phyloP scores from a whole-genome alignment of 2,329 filamentous ascomycete genomes.

The Myriangium duriaei region DNA sequence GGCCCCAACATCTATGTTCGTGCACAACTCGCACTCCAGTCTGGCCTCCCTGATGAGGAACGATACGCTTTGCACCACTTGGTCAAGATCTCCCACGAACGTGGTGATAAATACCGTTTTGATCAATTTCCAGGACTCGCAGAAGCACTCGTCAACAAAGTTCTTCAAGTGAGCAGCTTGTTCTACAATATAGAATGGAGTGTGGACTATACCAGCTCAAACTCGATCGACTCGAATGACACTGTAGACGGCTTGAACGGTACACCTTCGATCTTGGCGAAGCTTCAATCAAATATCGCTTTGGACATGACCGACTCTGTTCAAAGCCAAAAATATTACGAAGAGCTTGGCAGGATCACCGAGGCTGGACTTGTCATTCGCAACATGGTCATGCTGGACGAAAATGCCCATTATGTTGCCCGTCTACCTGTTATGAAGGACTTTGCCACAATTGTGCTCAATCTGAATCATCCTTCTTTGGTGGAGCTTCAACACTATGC shows the following conservation, averaged over 20 bases:
- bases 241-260: slow-evolving; percentile 52
- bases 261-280: slow-evolving; percentile 59
- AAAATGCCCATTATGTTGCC: slow-evolving; percentile 74
- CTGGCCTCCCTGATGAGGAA: slow-evolving; percentile 66
- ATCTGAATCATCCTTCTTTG: slow-evolving; percentile 60
- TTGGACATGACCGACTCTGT: slow-evolving; percentile 54
- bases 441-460: slow-evolving; percentile 68
- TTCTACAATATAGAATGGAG: slow-evolving; percentile 78
- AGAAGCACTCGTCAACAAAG: slow-evolving; percentile 77
- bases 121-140: slow-evolving; percentile 81
- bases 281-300: slow-evolving; percentile 49
- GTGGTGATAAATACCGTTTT: slow-evolving; percentile 91
- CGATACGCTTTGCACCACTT: slow-evolving; percentile 88
- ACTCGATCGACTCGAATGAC: slow-evolving; percentile 39
- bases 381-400: slow-evolving; percentile 89
- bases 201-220: slow-evolving; percentile 49
- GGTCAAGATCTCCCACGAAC: slow-evolving; percentile 88
- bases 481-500: slow-evolving; percentile 83
- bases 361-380: slow-evolving; percentile 80
- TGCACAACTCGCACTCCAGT: slow-evolving; percentile 72
- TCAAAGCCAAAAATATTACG: slow-evolving; percentile 56
- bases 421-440: slow-evolving; percentile 66
- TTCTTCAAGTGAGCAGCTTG: slow-evolving; percentile 61
- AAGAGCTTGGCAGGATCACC: slow-evolving; percentile 62
- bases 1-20: slow-evolving; percentile 86